Base-by-base conservation (phyloP, 192 early-diverging fungal genomes). In the Coemansia sp. region DNA sequence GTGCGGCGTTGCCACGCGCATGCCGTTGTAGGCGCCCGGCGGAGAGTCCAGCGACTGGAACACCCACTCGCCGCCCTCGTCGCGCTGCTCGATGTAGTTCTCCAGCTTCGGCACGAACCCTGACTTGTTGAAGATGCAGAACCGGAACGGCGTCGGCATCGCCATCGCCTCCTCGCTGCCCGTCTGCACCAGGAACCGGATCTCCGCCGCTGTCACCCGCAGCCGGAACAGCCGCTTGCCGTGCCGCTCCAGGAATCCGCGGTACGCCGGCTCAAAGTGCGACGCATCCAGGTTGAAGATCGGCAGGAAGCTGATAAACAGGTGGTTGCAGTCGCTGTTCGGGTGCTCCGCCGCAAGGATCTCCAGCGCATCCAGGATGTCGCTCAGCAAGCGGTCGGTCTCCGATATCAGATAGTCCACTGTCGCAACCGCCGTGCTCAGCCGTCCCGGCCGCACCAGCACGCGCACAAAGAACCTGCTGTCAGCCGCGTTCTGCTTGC, bases 271-370 rank as follows among this genome's bases (percentile, higher is more conserved):
- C 76, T 95, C 93, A 63, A 97, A 90, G 67, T 92, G 89, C 65
- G 89, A 84, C 7, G 90, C 84, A 68, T 95, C 92, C 72, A 99
- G 81, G 61, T 91, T 88, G 86, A 98, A 97, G 42, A 91, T 96
- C 16, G 96, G 96, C 74, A 99, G 90, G 74, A 97, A 98, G 90
- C 96, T 97, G 83, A 99, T 93, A 72, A 98, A 96, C 77, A 98
- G 77, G 71, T 99, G 97, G 84, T 99, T 99, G 87, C 96, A 96
- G 83, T 99, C 97, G 48, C 93, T 95, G 86, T 97, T 96, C 70
- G 94, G 93, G 75, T 95, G 89, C 63, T 90, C 86, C 10, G 90
- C 90, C 51, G 90, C 87, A n/a, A 97, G 90, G 62, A 99, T 90
- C 77, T 99, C 97, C 49, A 99, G 82, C 10, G 96, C 88, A 74